Evolutionary conservation across 192 early-diverging fungal species (phyloP).

Genomic region (Coemansia umbellata): DNA sequence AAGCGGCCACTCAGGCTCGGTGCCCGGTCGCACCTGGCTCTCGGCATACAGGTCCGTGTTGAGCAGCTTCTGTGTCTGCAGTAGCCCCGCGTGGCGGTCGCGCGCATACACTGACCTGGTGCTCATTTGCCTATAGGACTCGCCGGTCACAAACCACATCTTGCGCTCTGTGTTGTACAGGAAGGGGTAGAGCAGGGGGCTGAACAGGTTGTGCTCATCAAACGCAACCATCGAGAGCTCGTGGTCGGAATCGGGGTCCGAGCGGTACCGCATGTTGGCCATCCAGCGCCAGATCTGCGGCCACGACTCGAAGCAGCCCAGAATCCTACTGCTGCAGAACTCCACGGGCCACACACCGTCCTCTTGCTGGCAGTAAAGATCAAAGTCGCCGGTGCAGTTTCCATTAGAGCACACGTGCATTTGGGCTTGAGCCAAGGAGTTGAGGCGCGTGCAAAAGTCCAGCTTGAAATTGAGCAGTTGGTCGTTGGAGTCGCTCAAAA

Average conservation of each 20-base stretch:
- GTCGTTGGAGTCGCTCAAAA: conserved; percentile 20
- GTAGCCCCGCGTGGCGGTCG: conserved; percentile 34
- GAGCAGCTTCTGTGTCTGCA: conserved; percentile 34
- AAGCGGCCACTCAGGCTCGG: conserved; percentile 32
- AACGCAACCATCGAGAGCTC: not conserved
- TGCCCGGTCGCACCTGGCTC: conserved; percentile 14
- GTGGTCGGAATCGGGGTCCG: not conserved
- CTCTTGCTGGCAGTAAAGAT: too few species aligned
- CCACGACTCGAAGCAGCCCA: conserved; percentile 23
- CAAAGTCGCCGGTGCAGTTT: not conserved
- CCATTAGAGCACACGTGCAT: not conserved
- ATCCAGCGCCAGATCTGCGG: conserved; percentile 31
- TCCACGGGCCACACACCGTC: too few species aligned
- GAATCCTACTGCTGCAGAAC: conserved; percentile 5
- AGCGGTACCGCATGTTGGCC: conserved; percentile 6
- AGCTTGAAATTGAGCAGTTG: conserved; percentile 1
- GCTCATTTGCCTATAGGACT: conserved; percentile 29
- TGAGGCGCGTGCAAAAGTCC: not conserved
- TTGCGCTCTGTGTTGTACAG: conserved; percentile 17
- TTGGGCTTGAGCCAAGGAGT: too few species aligned
- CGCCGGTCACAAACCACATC: conserved; percentile 10
- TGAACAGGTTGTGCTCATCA: conserved; percentile 20
- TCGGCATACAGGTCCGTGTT: conserved; percentile 34
- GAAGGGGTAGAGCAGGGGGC: conserved; percentile 37
- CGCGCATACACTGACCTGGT: conserved; percentile 29